Conservation (phyloP, 257 asterid genomes). For the Jaltomata sinuosa region DNA sequence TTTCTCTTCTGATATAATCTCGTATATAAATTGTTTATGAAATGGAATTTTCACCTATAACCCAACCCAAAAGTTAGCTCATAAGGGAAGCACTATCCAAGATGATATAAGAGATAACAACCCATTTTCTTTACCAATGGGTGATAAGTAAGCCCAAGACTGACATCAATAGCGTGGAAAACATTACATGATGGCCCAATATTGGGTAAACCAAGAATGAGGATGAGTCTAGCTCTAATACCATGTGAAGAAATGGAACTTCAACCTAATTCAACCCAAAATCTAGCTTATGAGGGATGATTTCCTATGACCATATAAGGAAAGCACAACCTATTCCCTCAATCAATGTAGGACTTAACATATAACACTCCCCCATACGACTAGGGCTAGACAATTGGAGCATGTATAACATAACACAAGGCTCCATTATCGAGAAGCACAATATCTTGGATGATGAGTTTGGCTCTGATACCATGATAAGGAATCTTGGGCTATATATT, state of each 20-base stretch:
- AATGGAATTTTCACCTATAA: neutral
- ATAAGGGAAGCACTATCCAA: neutral
- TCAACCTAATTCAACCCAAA: neutral
- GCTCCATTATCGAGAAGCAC: neutral
- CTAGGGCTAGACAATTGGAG: neutral
- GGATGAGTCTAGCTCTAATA: neutral
- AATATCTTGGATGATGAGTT: neutral
- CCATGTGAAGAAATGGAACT: neutral
- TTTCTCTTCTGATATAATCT: neutral
- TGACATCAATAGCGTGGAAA: neutral
- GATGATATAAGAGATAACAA: neutral
- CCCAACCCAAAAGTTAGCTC: neutral
- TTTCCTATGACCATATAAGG: neutral
- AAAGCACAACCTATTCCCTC: neutral
- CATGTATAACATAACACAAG: neutral
- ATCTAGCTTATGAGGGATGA: neutral
- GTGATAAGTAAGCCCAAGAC: neutral
- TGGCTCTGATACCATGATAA: neutral
- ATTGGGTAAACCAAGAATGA: neutral
- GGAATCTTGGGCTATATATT: neutral
- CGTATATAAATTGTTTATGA: neutral
- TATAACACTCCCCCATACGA: neutral
- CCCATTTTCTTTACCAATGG: neutral
- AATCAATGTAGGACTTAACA: neutral
- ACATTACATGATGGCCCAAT: neutral